Evolutionary conservation across 2,329 filamentous ascomycete species (phyloP).

Genomic region (Paecilomyces niveus): DNA sequence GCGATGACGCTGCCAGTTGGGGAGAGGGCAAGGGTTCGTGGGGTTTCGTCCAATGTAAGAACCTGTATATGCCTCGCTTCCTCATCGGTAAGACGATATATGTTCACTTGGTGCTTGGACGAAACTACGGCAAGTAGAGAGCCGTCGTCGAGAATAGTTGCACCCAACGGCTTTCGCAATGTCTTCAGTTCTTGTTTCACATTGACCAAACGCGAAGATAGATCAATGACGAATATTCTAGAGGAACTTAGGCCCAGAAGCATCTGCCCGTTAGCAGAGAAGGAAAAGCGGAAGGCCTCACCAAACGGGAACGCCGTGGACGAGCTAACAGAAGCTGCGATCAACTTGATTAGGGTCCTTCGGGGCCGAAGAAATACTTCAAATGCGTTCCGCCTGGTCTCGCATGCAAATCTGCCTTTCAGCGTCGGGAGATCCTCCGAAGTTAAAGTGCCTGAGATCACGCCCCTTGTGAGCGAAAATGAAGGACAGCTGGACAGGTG

Average conservation of each 20-base stretch:
- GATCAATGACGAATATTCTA: conserved; percentile 70
- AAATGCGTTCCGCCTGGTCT: conserved; percentile 71
- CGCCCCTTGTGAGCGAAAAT: conserved; percentile 30
- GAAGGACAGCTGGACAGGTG: conserved; percentile 40
- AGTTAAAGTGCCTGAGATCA: conserved; percentile 21
- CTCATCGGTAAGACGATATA: conserved; percentile 64
- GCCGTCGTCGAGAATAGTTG: conserved; percentile 73
- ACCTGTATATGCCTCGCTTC: conserved; percentile 67
- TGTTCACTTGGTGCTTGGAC: conserved; percentile 73
- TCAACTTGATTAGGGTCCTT: conserved; percentile 67
- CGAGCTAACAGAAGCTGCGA: conserved; percentile 77
- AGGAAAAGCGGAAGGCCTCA: conserved; percentile 77
- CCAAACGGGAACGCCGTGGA: conserved; percentile 72
- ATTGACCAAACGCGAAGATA: conserved; percentile 51
- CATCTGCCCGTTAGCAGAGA: conserved; percentile 67
- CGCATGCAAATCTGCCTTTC: conserved; percentile 59
- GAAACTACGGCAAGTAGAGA: conserved; percentile 71
- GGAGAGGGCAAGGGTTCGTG: conserved; percentile 71
- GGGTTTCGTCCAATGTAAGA: conserved; percentile 69
- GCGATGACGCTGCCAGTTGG: conserved; percentile 76
- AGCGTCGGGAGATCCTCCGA: conserved; percentile 51
- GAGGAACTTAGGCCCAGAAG: conserved; percentile 80
- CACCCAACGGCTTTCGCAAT: conserved; percentile 64
- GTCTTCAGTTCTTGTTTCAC: conserved; percentile 76
- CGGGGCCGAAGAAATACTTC: conserved; percentile 65